Percentiles rank a stretch among this genome's conserved stretches.
Evolutionary conservation across 352 stramenopile species (phyloP).

Genomic region (Phytophthora meadii): DNA sequence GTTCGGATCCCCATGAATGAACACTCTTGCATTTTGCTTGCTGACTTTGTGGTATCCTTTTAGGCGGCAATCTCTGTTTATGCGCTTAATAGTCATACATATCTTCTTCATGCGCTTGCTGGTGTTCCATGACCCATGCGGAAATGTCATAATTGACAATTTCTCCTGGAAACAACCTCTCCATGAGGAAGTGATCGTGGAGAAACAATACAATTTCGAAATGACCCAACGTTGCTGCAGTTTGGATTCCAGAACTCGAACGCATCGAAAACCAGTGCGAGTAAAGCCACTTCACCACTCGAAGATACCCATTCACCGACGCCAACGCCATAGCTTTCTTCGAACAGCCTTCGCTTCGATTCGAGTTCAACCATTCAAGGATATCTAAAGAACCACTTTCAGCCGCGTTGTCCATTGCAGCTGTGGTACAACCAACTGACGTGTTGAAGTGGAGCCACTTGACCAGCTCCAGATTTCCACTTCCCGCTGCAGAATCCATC

Average conservation of each 20-base stretch:
- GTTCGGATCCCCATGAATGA: background rate
- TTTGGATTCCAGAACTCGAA: background rate
- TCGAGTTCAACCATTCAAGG: background rate
- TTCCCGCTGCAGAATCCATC: background rate
- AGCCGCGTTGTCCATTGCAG: background rate
- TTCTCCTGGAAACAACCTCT: background rate
- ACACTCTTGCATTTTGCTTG: no score
- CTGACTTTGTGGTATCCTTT: no score
- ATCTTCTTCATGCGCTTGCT: background rate
- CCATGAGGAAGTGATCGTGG: background rate
- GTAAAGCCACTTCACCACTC: background rate
- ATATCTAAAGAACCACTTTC: background rate
- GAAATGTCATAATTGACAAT: background rate
- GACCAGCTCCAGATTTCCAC: background rate
- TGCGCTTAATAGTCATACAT: no score
- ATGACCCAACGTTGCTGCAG: background rate
- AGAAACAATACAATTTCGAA: background rate
- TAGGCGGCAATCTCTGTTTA: no score
- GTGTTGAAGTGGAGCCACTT: background rate
- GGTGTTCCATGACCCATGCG: background rate
- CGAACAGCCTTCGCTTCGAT: background rate
- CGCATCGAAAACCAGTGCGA: background rate
- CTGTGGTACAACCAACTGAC: background rate
- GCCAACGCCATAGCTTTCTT: background rate
- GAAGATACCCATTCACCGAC: background rate